A percentile compares a stretch with the other conserved stretches of the same genome.
phyloP scores from a whole-genome alignment of 2,329 filamentous ascomycete species.

The Ophiocordyceps robertsii region DNA sequence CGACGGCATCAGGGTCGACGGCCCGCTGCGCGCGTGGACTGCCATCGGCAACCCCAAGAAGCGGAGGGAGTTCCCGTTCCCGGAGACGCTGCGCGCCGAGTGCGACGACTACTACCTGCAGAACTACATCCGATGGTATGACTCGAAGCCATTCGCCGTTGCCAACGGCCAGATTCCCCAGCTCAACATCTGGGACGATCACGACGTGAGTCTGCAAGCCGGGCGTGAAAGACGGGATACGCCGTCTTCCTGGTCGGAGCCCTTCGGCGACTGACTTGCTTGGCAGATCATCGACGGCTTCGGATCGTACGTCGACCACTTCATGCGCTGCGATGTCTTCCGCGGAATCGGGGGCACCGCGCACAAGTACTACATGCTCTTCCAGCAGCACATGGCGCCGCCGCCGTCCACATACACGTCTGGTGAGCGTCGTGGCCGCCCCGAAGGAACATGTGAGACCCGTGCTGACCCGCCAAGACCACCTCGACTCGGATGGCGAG shows the following conservation, averaged over 20 bases:
- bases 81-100: conserved; percentile 63
- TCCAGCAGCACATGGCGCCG: conserved; percentile 86
- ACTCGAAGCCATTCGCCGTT: conserved; percentile 68
- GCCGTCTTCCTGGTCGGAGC: too few relatives aligned
- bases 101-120: conserved; percentile 86
- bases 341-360: conserved; percentile 82
- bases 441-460: too few relatives aligned
- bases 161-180: conserved; percentile 89
- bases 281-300: conserved; percentile 75
- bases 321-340: conserved; percentile 89
- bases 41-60: conserved; percentile 71
- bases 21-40: conserved; percentile 73
- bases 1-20: conserved; percentile 75
- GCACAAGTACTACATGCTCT: conserved; percentile 97
- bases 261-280: conserved; percentile 16
- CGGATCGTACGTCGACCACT: conserved; percentile 84
- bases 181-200: conserved; percentile 97
- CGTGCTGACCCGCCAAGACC: conserved; percentile 1
- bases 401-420: conserved; percentile 78
- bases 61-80: conserved; percentile 67
- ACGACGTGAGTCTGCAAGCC: conserved; percentile 45
- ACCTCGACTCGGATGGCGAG: conserved; percentile 8
- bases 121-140: conserved; percentile 78
- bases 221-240: background rate
- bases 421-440: conserved; percentile 24